Evolutionary conservation across 306 rosid species (phyloP).

Genomic region (Clitoria ternatea): DNA sequence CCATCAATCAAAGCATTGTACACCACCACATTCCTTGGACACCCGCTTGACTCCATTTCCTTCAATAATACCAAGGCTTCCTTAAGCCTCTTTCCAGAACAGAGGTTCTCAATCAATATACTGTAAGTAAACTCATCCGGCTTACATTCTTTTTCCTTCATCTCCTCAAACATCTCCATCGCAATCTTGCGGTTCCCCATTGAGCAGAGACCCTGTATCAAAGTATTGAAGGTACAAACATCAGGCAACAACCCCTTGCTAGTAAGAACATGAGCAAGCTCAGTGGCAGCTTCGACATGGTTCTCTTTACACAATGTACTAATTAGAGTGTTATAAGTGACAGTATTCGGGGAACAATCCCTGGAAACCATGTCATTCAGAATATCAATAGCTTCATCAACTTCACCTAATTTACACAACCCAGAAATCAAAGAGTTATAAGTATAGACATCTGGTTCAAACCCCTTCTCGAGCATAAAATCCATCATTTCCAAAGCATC

Average conservation of each 20-base stretch:
- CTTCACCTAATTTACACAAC: constrained; percentile 63
- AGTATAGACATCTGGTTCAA: constrained; percentile 70
- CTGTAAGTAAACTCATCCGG: constrained; percentile 87
- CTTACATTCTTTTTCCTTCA: constrained; percentile 64
- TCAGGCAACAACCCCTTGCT: constrained; percentile 79
- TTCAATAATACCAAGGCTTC: constrained; percentile 64
- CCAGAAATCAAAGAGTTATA: constrained; percentile 79
- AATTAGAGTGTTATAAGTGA: constrained; percentile 75
- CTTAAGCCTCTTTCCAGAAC: constrained; percentile 51
- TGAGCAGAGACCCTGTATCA: constrained; percentile 78
- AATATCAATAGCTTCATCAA: constrained; percentile 72
- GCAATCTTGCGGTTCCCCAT: constrained; percentile 53
- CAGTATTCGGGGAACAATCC: constrained; percentile 66
- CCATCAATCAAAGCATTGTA: constrained; percentile 85
- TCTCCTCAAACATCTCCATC: constrained; percentile 77
- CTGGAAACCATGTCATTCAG: constrained; percentile 64
- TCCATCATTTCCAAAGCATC: constrained; percentile 79
- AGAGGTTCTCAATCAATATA: constrained; percentile 67
- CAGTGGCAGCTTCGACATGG: constrained; percentile 71
- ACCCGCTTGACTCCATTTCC: constrained; percentile 81
- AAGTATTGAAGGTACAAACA: constrained; percentile 80
- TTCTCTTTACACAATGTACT: constrained; percentile 71
- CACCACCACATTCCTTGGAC: constrained; percentile 69
- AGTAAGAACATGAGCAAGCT: constrained; percentile 53
- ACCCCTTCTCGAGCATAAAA: constrained; percentile 73